Evolutionary conservation across 257 asterid genomes (phyloP).

Genomic region (Jacaranda mimosifolia): DNA sequence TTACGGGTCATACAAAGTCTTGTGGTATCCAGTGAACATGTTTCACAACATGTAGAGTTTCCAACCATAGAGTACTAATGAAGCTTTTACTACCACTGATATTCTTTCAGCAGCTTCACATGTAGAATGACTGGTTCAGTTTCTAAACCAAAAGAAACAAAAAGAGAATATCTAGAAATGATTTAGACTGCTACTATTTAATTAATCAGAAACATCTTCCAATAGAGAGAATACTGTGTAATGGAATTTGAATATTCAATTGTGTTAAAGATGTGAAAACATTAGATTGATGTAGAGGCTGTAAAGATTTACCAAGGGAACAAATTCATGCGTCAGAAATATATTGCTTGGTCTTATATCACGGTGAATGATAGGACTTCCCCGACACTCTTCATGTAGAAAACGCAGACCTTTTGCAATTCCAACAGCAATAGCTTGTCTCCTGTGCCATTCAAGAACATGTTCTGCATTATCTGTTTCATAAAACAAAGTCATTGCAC

Average conservation of each 20-base stretch:
- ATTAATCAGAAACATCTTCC: too few species aligned
- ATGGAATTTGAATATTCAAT: too few species aligned
- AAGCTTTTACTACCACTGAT: too few species aligned
- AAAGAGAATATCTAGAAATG: too few species aligned
- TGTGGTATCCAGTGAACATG: background rate
- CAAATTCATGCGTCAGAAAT: conserved; percentile 62
- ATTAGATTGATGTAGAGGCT: background rate
- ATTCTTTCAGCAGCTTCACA: too few species aligned
- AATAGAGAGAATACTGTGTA: too few species aligned
- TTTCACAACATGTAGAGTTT: too few species aligned
- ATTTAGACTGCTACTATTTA: too few species aligned
- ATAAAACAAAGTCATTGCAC: conserved; percentile 23
- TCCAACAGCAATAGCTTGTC: conserved; percentile 73
- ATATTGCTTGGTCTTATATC: conserved; percentile 72
- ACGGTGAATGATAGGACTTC: conserved; percentile 69
- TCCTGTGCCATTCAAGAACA: conserved; percentile 68
- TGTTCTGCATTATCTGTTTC: conserved; percentile 48
- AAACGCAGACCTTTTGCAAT: conserved; percentile 79
- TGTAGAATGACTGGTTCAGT: too few species aligned
- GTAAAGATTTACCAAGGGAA: conserved; percentile 64
- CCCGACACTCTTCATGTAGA: conserved; percentile 81
- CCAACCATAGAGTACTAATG: too few species aligned
- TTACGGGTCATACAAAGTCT: background rate
- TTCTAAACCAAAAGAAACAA: too few species aligned
- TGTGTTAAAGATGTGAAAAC: too few species aligned